Conservation (phyloP, 2,329 filamentous ascomycete genomes). For the Aspergillus tamarii region DNA sequence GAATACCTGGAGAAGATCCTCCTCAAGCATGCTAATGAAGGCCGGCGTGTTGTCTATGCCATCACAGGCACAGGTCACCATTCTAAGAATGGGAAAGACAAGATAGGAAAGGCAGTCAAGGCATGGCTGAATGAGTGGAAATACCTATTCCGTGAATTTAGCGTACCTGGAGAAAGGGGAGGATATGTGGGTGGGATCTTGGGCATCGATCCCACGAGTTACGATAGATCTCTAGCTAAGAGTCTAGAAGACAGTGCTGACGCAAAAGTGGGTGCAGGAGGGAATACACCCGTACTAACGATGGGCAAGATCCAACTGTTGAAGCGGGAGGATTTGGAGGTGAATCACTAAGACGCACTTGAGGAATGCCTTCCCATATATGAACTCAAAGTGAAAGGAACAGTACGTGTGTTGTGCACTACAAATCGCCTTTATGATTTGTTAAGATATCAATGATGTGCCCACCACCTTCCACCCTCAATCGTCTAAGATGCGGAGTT, state of each 20-base stretch:
- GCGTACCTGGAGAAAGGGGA: constrained; percentile 90
- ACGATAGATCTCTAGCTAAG: constrained; percentile 48
- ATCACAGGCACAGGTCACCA: constrained; percentile 97
- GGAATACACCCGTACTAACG: constrained; percentile 33
- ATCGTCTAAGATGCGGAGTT: neutral
- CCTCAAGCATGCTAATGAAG: constrained; percentile 74
- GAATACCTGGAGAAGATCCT: constrained; percentile 90
- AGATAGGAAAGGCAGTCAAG: constrained; percentile 91
- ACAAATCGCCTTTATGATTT: neutral
- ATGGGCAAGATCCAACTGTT: constrained; percentile 51
- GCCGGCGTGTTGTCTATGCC: constrained; percentile 78
- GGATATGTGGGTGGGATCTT: constrained; percentile 69
- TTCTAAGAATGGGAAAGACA: constrained; percentile 98
- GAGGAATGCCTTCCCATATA: neutral
- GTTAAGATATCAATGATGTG: neutral
- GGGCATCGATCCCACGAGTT: constrained; percentile 65
- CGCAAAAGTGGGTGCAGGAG: constrained; percentile 28
- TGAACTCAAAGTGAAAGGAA: neutral
- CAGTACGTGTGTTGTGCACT: neutral
- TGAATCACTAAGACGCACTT: constrained; percentile 16
- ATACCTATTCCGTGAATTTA: constrained; percentile 95
- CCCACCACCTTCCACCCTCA: neutral
- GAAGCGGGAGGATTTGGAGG: constrained; percentile 47
- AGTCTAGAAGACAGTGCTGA: constrained; percentile 29
- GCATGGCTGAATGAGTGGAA: constrained; percentile 93